A percentile compares a stretch with the other conserved stretches of the same genome.
Conservation (phyloP, 228 moss, liverwort and hornwort species). For the Sphagnum fallax region DNA sequence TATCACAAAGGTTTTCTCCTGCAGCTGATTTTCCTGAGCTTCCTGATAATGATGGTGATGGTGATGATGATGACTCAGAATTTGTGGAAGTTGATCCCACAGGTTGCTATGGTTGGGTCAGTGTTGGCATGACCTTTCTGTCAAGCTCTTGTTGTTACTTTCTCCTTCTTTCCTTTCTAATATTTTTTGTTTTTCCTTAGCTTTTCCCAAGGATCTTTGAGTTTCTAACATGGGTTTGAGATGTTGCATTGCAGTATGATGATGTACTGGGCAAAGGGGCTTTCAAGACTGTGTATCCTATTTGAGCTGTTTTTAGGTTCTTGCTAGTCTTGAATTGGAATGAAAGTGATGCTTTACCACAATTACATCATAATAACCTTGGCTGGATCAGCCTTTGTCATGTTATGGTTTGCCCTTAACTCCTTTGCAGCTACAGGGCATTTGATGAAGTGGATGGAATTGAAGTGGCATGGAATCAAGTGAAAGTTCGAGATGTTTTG, state of each 20-base stretch:
- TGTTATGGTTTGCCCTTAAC: background rate
- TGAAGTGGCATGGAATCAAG: conserved; percentile 55
- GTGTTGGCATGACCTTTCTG: conserved; percentile 1
- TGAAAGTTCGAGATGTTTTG: conserved; percentile 34
- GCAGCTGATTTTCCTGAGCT: conserved; percentile 27
- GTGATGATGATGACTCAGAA: conserved; percentile 52
- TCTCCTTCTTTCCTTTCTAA: background rate
- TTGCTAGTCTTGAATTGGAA: background rate
- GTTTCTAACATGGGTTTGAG: conserved; percentile 17
- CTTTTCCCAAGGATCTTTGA: conserved; percentile 14
- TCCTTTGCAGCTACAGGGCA: conserved; percentile 25
- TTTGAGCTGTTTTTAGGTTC: background rate
- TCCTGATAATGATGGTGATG: conserved; percentile 24
- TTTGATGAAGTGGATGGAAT: conserved; percentile 59
- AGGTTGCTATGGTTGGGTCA: conserved; percentile 76
- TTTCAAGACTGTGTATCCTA: conserved; percentile 82
- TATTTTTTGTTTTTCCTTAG: background rate
- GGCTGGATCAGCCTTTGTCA: no score
- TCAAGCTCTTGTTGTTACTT: background rate
- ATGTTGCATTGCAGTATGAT: conserved; percentile 51
- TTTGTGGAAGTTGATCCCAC: conserved; percentile 93
- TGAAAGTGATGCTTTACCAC: background rate
- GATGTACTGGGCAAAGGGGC: conserved; percentile 96
- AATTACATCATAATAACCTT: no score
- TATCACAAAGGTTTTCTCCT: background rate